A percentile compares a stretch with the other conserved stretches of the same genome.
Evolutionary conservation across 2,329 filamentous ascomycete genomes (phyloP).

Genomic region (Cephalotrichum gorgonifer): DNA sequence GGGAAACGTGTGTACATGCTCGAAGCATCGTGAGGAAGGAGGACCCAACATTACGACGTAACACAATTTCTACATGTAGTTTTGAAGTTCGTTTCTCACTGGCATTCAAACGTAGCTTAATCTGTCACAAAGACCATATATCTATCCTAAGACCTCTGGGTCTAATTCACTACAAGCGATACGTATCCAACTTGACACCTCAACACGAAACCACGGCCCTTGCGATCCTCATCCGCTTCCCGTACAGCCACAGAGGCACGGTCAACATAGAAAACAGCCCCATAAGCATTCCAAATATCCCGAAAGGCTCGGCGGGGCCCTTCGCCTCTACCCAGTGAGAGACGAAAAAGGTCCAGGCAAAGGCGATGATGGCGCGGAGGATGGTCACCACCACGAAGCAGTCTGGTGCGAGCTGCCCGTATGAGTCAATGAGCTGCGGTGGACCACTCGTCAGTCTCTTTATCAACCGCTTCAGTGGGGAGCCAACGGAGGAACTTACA

Average conservation of each 20-base stretch:
- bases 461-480: no score
- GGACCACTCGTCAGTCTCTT: background rate
- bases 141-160: no score
- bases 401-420: constrained; percentile 33
- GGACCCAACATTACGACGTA: no score
- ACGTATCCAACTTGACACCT: no score
- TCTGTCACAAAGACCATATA: no score
- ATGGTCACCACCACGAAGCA: constrained; percentile 44
- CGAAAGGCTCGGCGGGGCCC: constrained; percentile 37
- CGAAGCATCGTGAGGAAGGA: no score
- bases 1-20: no score
- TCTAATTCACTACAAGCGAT: no score
- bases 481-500: constrained; percentile 14
- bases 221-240: constrained; percentile 26
- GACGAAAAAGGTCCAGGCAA: constrained; percentile 44
- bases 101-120: no score
- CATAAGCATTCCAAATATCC: constrained; percentile 41
- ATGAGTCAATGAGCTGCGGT: constrained; percentile 37
- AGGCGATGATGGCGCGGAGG: constrained; percentile 35
- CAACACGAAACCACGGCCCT: constrained; percentile 9
- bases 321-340: constrained; percentile 31
- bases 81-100: no score
- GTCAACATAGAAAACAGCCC: constrained; percentile 31
- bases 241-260: constrained; percentile 21
- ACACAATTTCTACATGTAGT: no score